Evolutionary conservation across 495 filamentous ascomycete genomes (phyloP).

Genomic region (Neurospora sp.): DNA sequence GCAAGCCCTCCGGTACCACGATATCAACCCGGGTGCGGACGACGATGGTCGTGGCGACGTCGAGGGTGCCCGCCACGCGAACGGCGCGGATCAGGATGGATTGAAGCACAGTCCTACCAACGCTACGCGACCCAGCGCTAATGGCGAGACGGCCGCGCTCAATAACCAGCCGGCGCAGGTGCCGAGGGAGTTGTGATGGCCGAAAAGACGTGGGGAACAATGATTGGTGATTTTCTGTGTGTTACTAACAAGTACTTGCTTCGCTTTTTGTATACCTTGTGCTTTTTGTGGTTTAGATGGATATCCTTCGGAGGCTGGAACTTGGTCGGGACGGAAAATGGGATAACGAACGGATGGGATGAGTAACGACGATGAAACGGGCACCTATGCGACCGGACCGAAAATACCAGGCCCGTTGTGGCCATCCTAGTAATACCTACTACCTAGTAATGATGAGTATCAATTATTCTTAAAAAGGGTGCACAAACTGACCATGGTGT

Average conservation of each 20-base stretch:
- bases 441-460: background rate
- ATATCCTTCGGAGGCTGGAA: background rate
- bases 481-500: too few species aligned
- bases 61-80: constrained; percentile 1
- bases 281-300: background rate
- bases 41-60: constrained; percentile 7
- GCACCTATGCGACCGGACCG: background rate
- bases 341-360: background rate
- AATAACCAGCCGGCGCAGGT: background rate
- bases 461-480: background rate
- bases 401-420: background rate
- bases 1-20: constrained; percentile 61
- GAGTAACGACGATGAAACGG: background rate
- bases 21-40: constrained; percentile 49
- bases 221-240: background rate
- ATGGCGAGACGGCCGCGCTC: background rate
- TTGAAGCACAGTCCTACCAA: background rate
- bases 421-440: background rate
- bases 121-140: background rate
- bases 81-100: background rate
- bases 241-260: background rate
- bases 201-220: background rate
- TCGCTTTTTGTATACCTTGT: background rate
- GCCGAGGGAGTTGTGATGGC: background rate
- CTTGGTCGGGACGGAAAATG: background rate